phyloP scores from a whole-genome alignment of 2,329 filamentous ascomycete genomes.

The Fusarium brevicatenulatum region DNA sequence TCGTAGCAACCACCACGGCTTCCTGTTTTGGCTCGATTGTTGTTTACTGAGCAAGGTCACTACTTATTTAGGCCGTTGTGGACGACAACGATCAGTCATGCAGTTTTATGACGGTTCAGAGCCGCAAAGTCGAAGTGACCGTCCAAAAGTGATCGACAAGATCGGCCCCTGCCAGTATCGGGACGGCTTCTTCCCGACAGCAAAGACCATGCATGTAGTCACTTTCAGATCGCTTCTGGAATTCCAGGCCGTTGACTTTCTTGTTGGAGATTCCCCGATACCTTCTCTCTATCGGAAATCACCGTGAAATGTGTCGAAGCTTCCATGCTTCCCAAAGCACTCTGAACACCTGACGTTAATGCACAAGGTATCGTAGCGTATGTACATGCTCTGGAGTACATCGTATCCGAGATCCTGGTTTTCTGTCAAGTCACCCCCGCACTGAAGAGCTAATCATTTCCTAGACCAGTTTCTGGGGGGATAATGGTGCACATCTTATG shows the following conservation, averaged over 20 bases:
- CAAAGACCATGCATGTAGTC: constrained; percentile 20
- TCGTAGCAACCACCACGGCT: constrained; percentile 1
- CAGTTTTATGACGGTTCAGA: constrained; percentile 31
- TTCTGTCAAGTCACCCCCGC: constrained; percentile 21
- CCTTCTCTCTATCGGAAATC: not conserved
- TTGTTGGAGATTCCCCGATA: not conserved
- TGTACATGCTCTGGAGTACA: not conserved
- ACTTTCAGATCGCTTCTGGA: constrained; percentile 27
- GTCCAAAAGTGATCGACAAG: constrained; percentile 41
- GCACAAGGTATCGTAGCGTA: not conserved
- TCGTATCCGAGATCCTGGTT: constrained; percentile 17
- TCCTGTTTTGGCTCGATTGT: constrained; percentile 20
- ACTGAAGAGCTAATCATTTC: constrained; percentile 23
- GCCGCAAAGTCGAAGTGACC: constrained; percentile 30
- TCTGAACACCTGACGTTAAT: not conserved
- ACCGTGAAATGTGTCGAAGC: not conserved
- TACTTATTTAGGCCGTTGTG: constrained; percentile 10
- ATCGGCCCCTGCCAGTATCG: constrained; percentile 42
- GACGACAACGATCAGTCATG: constrained; percentile 1
- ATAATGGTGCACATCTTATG: constrained; percentile 45
- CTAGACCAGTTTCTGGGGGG: constrained; percentile 19
- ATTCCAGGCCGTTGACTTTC: not conserved
- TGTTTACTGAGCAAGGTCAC: not conserved
- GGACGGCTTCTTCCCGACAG: constrained; percentile 36
- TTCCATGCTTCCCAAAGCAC: not conserved